Percentiles rank a stretch among this genome's conserved stretches.
phyloP scores from a whole-genome alignment of 2,329 filamentous ascomycete species.

The Corinectria fuckeliana region DNA sequence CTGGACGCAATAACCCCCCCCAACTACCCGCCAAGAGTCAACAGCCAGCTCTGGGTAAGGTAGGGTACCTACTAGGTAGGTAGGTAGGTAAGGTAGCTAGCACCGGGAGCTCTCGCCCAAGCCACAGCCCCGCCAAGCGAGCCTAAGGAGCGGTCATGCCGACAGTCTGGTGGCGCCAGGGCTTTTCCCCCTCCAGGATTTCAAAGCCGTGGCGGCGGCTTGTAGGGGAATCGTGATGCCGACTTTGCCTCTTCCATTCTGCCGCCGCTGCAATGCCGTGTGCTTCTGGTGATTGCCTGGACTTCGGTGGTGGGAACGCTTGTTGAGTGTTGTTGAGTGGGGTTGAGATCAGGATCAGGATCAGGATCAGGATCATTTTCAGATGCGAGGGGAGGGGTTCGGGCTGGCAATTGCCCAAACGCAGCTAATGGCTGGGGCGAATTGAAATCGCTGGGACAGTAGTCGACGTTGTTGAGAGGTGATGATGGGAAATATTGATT shows the following conservation, averaged over 20 bases:
- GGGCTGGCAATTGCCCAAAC: not conserved
- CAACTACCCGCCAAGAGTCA: not conserved
- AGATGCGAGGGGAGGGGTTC: constrained; percentile 9
- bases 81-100: too few species aligned
- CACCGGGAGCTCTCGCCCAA: not conserved
- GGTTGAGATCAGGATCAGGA: constrained; percentile 20
- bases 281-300: constrained; percentile 11
- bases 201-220: constrained; percentile 23
- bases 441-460: constrained; percentile 16
- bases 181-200: constrained; percentile 19
- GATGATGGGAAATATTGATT: not conserved
- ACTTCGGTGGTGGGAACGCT: constrained; percentile 22
- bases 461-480: not conserved
- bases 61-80: too few species aligned
- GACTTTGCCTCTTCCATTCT: not conserved
- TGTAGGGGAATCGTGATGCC: constrained; percentile 23
- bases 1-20: too few species aligned
- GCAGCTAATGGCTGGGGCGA: constrained; percentile 15
- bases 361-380: too few species aligned
- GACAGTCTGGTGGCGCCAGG: constrained; percentile 31
- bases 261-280: constrained; percentile 14
- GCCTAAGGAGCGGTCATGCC: constrained; percentile 9
- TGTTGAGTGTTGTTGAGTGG: constrained; percentile 24
- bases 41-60: too few species aligned
- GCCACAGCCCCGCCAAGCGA: not conserved